Evolutionary conservation across 371 early-diverging fungal species (phyloP).

Genomic region (Mucor indicus): DNA sequence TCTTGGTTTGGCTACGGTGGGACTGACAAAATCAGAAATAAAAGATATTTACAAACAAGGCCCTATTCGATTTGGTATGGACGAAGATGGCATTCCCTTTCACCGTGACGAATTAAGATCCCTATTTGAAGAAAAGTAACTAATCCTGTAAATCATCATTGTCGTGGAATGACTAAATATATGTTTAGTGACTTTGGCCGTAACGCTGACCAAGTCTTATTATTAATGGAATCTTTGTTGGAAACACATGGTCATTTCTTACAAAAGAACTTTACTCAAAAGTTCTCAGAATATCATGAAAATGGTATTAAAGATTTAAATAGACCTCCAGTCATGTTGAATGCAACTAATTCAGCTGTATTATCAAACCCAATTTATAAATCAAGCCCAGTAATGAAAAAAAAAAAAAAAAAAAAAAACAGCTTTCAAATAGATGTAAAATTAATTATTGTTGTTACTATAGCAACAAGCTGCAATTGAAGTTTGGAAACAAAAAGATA

Average conservation of each 20-base stretch:
- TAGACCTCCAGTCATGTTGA: constrained; percentile 57
- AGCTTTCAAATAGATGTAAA: neutral
- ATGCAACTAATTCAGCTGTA: constrained; percentile 51
- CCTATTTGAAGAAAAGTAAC: constrained; percentile 46
- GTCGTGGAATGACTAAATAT: too few relatives aligned
- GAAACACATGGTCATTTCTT: constrained; percentile 53
- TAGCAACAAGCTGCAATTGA: constrained; percentile 32
- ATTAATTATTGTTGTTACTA: neutral
- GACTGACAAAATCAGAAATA: constrained; percentile 50
- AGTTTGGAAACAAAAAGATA: constrained; percentile 25
- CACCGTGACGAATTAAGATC: constrained; percentile 32
- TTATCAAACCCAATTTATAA: constrained; percentile 42
- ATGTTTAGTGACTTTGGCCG: constrained; percentile 61
- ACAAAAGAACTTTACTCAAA: constrained; percentile 44
- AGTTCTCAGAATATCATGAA: constrained; percentile 46
- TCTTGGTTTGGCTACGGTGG: constrained; percentile 68
- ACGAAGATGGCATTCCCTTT: constrained; percentile 41
- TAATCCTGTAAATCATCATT: too few relatives aligned
- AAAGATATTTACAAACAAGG: constrained; percentile 51
- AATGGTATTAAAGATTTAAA: constrained; percentile 50
- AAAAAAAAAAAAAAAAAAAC: neutral
- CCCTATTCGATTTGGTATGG: constrained; percentile 59
- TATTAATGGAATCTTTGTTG: constrained; percentile 53
- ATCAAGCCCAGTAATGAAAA: constrained; percentile 25
- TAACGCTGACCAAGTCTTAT: constrained; percentile 65